Percentiles rank a stretch among this genome's conserved stretches.
Conservation (phyloP, 371 early-diverging fungal species). For the Apophysomyces elegans region DNA sequence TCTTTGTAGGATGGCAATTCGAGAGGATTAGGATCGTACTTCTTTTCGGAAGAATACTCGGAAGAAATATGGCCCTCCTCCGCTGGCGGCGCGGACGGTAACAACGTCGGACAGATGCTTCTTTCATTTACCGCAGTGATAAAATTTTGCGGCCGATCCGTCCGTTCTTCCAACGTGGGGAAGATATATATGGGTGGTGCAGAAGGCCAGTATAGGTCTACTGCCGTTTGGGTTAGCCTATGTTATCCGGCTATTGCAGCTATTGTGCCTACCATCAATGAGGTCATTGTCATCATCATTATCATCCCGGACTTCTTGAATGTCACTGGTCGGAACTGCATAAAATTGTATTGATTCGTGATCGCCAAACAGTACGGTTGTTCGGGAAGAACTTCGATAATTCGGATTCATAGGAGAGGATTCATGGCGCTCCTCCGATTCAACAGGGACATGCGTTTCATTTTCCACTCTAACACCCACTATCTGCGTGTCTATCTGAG, state of each 20-base stretch:
- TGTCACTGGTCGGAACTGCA: background rate
- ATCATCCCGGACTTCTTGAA: background rate
- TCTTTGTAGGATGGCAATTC: background rate
- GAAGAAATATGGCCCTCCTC: background rate
- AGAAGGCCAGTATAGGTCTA: slow-evolving; percentile 4
- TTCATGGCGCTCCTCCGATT: background rate
- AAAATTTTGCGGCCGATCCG: background rate
- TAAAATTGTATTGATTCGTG: slow-evolving; percentile 1
- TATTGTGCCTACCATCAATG: background rate
- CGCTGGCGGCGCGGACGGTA: background rate
- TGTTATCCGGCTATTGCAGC: background rate
- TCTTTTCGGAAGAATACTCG: background rate
- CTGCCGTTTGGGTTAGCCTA: background rate
- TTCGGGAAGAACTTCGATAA: background rate
- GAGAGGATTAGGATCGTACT: background rate
- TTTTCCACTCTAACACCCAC: too few species aligned
- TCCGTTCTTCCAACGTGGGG: background rate
- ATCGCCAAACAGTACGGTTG: background rate
- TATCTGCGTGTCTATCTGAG: too few species aligned
- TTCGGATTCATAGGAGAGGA: background rate
- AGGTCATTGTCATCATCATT: background rate
- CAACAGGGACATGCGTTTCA: background rate
- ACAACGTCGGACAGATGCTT: background rate
- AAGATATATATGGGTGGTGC: slow-evolving; percentile 6
- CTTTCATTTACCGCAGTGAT: background rate